Evolutionary conservation across 208 protist genomes (phyloP).

Genomic region (Crithidia brevicula): DNA sequence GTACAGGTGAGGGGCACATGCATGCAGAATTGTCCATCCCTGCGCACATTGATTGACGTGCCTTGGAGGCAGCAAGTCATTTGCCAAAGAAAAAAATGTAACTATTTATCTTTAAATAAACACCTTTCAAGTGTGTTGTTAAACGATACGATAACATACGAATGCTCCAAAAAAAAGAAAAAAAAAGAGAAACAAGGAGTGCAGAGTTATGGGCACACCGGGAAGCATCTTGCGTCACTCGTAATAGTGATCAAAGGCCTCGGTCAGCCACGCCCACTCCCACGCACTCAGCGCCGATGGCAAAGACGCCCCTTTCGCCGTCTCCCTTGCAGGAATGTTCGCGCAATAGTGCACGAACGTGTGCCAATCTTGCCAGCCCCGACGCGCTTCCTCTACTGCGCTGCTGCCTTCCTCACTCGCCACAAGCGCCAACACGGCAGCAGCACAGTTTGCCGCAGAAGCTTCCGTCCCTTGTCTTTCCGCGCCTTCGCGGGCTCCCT

Average conservation of each 20-base stretch:
- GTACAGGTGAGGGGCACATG: no score
- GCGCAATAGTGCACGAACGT: conserved; percentile 27
- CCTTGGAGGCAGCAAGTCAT: no score
- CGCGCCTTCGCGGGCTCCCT: neutral
- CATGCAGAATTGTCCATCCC: no score
- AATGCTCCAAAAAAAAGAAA: conserved; percentile 19
- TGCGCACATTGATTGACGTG: no score
- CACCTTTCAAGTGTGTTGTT: no score
- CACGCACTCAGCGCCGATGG: conserved; percentile 23
- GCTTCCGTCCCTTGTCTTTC: neutral
- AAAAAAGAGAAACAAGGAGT: conserved; percentile 2
- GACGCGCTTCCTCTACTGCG: no score
- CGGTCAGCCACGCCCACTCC: conserved; percentile 40
- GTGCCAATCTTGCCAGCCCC: conserved; percentile 25
- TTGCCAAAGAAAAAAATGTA: no score
- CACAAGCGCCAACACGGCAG: neutral
- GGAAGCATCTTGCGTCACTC: neutral
- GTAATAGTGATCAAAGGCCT: conserved; percentile 39
- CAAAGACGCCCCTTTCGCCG: neutral
- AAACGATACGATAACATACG: no score
- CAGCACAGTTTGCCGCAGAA: neutral
- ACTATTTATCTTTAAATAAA: no score
- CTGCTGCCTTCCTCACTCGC: neutral
- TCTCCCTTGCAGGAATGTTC: neutral
- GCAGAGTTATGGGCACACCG: no score